A percentile compares a stretch with the other conserved stretches of the same genome.
Conservation (phyloP, 148 eudicot genomes). For the Heliamphora exappendiculata region DNA sequence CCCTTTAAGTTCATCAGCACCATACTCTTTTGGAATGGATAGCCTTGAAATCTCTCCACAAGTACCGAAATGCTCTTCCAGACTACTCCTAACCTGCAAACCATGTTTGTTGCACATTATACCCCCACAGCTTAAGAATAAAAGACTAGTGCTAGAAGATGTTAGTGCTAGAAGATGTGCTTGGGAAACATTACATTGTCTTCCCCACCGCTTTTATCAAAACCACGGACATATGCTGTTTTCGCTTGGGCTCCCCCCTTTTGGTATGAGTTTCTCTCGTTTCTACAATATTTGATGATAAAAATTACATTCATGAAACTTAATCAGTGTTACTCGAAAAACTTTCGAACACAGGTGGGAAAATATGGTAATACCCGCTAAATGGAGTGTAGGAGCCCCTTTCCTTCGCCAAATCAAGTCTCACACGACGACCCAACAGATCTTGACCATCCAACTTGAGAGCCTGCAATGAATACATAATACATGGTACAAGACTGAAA, state of each 20-base stretch:
- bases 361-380: conserved; percentile 32
- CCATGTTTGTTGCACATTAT: neutral
- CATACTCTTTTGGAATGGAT: conserved; percentile 52
- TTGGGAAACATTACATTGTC: conserved; percentile 35
- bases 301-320: neutral
- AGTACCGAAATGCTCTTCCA: conserved; percentile 52
- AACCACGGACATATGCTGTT: conserved; percentile 58
- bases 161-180: neutral
- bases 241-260: conserved; percentile 33
- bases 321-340: neutral
- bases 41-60: conserved; percentile 80
- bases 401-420: conserved; percentile 62
- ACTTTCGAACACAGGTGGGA: neutral
- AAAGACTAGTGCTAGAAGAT: neutral
- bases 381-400: conserved; percentile 59
- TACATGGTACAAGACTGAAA: too few relatives aligned
- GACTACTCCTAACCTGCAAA: conserved; percentile 49
- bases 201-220: conserved; percentile 46
- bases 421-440: conserved; percentile 44
- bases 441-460: conserved; percentile 47
- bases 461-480: conserved; percentile 37
- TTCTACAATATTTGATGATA: conserved; percentile 11
- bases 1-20: conserved; percentile 53
- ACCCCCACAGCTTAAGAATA: neutral
- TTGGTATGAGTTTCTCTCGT: conserved; percentile 46